phyloP scores from a whole-genome alignment of 129 eudicot genomes.

The Flaveria ramosissima region DNA sequence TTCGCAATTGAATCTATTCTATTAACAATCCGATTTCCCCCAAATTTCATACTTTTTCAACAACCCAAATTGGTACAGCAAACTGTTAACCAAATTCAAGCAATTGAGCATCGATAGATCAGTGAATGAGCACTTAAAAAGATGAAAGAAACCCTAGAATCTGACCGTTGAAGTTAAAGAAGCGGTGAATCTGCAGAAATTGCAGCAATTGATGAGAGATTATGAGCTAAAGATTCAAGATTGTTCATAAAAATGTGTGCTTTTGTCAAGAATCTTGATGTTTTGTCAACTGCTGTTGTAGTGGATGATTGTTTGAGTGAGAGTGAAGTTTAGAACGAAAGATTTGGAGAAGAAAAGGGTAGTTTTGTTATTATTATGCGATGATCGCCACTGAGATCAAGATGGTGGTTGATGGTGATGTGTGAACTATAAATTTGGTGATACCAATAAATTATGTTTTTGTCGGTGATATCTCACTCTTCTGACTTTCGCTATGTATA shows the following conservation, averaged over 20 bases:
- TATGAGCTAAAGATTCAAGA: not conserved
- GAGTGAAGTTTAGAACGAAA: slow-evolving; percentile 3
- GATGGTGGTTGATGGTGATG: slow-evolving; percentile 21
- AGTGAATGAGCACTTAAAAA: not conserved
- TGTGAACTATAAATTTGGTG: slow-evolving; percentile 37
- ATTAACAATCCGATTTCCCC: not conserved
- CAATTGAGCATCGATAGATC: not conserved
- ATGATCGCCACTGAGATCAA: not conserved
- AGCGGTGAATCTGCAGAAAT: slow-evolving; percentile 13
- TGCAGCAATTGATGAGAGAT: slow-evolving; percentile 9
- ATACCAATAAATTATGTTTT: slow-evolving; percentile 22
- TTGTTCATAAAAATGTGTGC: not conserved
- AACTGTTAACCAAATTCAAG: slow-evolving; percentile 5
- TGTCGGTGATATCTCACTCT: not conserved
- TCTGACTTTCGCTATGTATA: too few species aligned
- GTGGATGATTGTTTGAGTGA: slow-evolving; percentile 24
- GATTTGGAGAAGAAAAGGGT: slow-evolving; percentile 26
- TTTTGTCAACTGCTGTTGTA: slow-evolving; percentile 26
- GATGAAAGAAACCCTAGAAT: slow-evolving; percentile 26
- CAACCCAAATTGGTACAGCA: slow-evolving; percentile 17
- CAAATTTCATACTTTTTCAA: slow-evolving; percentile 7
- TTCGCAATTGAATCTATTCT: slow-evolving; percentile 11
- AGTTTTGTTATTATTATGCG: slow-evolving; percentile 20
- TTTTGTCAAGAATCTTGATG: slow-evolving; percentile 12
- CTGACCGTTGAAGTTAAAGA: slow-evolving; percentile 18